Conservation (phyloP, 257 asterid genomes). For the Salvia hispanica region DNA sequence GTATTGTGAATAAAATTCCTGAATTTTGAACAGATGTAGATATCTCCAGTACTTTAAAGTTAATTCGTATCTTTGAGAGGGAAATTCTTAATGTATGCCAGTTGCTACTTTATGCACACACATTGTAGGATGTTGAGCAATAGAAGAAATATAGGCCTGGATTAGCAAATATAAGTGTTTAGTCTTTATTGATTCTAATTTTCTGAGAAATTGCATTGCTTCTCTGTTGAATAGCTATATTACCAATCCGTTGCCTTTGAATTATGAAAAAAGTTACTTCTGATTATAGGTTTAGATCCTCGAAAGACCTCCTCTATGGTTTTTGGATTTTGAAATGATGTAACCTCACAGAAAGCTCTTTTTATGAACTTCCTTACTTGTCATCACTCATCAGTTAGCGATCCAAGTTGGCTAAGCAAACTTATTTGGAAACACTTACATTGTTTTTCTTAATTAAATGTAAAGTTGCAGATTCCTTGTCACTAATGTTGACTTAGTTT, state of each 20-base stretch:
- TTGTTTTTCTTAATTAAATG: neutral
- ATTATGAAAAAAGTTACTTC: neutral
- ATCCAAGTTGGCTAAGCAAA: conserved; percentile 6
- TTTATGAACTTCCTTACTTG: neutral
- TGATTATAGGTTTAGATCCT: conserved; percentile 2
- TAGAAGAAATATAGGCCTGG: neutral
- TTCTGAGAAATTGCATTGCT: neutral
- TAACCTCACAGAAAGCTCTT: neutral
- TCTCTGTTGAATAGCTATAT: neutral
- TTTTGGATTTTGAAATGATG: conserved; percentile 8
- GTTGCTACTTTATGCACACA: too few species aligned
- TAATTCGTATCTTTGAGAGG: neutral
- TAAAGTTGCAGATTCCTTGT: neutral
- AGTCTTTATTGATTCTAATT: neutral
- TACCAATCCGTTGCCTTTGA: neutral
- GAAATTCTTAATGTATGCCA: neutral
- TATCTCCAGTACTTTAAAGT: neutral
- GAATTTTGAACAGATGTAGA: neutral
- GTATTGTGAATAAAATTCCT: neutral
- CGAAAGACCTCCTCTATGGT: neutral
- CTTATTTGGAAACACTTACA: neutral
- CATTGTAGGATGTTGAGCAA: neutral
- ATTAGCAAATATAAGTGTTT: neutral
- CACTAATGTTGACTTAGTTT: conserved; percentile 16
- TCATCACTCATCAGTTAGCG: neutral